phyloP scores from a whole-genome alignment of 768 basidiomycete genomes.

The Sporobolomyces roseus region DNA sequence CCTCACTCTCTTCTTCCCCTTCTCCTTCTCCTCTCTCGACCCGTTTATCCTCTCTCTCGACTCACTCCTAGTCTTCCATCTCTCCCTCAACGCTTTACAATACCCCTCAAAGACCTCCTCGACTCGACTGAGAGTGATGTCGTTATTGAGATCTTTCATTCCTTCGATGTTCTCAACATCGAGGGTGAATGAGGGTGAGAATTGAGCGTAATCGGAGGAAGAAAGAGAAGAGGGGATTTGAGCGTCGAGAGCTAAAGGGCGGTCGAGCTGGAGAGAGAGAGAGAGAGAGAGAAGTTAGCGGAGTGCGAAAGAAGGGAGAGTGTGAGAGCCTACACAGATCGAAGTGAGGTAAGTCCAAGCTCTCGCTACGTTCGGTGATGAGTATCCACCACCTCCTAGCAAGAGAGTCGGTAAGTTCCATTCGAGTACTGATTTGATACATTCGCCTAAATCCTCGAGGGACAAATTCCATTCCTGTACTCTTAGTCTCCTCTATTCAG shows the following conservation, averaged over 20 bases:
- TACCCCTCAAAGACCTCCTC: conserved; percentile 29
- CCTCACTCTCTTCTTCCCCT: conserved; percentile 8
- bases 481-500: conserved; percentile 12
- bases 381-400: conserved; percentile 67
- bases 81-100: background rate
- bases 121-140: conserved; percentile 14
- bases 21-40: background rate
- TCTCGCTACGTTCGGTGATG: conserved; percentile 74
- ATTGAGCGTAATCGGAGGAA: conserved; percentile 2
- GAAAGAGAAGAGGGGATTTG: conserved; percentile 28
- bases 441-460: conserved; percentile 5
- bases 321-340: conserved; percentile 59
- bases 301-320: conserved; percentile 61
- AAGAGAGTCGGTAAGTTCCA: conserved; percentile 44
- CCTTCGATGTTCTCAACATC: conserved; percentile 20
- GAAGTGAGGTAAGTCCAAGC: conserved; percentile 82
- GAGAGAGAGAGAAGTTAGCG: conserved; percentile 51
- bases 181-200: conserved; percentile 28
- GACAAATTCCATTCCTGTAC: conserved; percentile 56
- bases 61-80: background rate
- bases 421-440: conserved; percentile 32
- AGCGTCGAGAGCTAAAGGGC: too few relatives aligned
- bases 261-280: conserved; percentile 12
- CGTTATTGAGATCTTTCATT: conserved; percentile 33
- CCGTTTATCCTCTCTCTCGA: background rate